Base-by-base conservation (phyloP, 1,139 yeast genomes). In the Hansenula sp. region DNA sequence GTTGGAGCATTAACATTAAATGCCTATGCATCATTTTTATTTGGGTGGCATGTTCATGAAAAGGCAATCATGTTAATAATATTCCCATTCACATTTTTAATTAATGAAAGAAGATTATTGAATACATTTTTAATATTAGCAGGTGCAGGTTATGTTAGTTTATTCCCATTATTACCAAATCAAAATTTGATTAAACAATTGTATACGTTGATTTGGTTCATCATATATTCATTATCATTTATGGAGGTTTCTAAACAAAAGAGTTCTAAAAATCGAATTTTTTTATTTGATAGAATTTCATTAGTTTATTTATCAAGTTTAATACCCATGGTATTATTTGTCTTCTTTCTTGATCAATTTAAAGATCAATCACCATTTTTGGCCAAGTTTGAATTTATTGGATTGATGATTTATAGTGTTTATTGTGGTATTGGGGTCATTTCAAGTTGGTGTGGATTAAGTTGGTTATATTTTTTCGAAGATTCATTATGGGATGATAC, bases 11-110 rank as follows among this genome's bases (percentile, higher is more conserved):
- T 93, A 53, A 84, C 97, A 0, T 72, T 91, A 42, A 93, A 98
- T 67, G 99, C 95, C 2, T 89, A 79, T 66, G 83, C 97, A 0
- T 86, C 96, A 5, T 93, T 88, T 60, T 67, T 93, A 44, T 93
- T 93, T 66, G 99, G 99, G 7, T 93, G 98, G 98, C 99, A 93
- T 62, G 99, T 93, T 24, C 99, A 93, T 66, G 99, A 91, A 65
- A 93, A 93, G 73, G 99, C 99, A 0, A 81, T 93, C 34, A 74
- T 94, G 70, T 66, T 90, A 29, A 84, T 91, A 2, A 86, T 93
- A n/a, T 77, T 94, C 58, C 99, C 99, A 1, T 80, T 89, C 60
- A 76, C 94, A 5, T 85, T 93, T 61, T 66, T 91, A 33, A 87
- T 85, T 2, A 73, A 77, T 32, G 96, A 90, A 59, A 76, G 84